Base-by-base conservation (phyloP, 2,329 filamentous ascomycete genomes). In the Zymoseptoria brevis region DNA sequence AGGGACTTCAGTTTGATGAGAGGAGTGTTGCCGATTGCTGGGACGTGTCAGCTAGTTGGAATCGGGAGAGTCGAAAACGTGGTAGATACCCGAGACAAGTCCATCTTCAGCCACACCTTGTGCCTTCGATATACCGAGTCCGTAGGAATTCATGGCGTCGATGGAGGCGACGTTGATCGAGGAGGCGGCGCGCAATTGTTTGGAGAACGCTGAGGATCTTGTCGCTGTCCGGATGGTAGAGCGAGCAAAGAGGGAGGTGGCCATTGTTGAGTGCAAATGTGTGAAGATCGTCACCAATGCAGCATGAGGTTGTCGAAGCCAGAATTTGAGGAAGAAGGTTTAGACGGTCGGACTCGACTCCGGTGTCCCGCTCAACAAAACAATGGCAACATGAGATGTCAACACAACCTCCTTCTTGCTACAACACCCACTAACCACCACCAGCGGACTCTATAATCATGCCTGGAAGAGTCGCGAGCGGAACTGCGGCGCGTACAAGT, bases 11-110 rank as follows among this genome's bases (percentile, higher is more conserved):
- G 81, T 54, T 89, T 87, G 74, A 99, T 96, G 57, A 99, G 83
- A 1, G 94, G 93, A 0, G 94, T 99, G 76, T 97, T 97, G 64
- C 94, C 94, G 77, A 99, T 97, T 57, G 94, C 94, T 96, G 65
- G 53, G 48, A 41, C 35, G 55, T 63, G 50, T 22, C 22, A 50
- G 68, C 67, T 63, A 67, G 64, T 67, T 61, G 64, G 63, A 63
- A 29, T 53, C 26, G 35, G 30, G 22, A 29, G 45, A 49, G 11
- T 29, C 19, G 4, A 53, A 2, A 11, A n/a, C 4, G 5, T 45
- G 35, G 6, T 3, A 62, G 76, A 62, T 82, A 94, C 90, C 91
- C 79, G 89, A 90, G 57, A 90, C 86, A 67, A 96, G 81, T 53
- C 79, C 78, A 67, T 90, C 87, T 72, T 87, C 83, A 54, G 89